phyloP scores from a whole-genome alignment of 116 monocot species.

The Phalaenopsis hybrid region DNA sequence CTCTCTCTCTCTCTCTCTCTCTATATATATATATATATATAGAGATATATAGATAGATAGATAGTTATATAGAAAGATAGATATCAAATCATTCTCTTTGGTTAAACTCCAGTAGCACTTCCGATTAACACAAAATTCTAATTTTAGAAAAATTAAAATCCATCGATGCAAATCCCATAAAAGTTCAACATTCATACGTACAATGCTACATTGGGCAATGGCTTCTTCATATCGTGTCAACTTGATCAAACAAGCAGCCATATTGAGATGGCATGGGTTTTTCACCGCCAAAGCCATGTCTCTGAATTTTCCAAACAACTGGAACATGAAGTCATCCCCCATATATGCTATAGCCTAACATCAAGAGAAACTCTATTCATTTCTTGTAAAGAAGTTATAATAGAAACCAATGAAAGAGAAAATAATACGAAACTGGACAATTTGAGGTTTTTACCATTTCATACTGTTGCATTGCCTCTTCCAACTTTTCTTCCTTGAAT shows the following conservation, averaged over 20 bases:
- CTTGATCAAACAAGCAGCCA: slow-evolving; percentile 89
- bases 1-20: too few relatives aligned
- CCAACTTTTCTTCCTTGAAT: slow-evolving; percentile 81
- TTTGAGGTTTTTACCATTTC: slow-evolving; percentile 66
- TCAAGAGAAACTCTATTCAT: not conserved
- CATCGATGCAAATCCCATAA: not conserved
- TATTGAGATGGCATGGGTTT: slow-evolving; percentile 96
- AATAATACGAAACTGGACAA: not conserved
- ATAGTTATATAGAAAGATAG: too few relatives aligned
- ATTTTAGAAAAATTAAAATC: not conserved
- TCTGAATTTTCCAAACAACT: slow-evolving; percentile 93
- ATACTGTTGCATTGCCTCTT: slow-evolving; percentile 99
- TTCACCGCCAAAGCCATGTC: slow-evolving; percentile 97
- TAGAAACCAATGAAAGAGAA: slow-evolving; percentile 1
- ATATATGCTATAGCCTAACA: slow-evolving; percentile 95
- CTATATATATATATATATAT: too few relatives aligned
- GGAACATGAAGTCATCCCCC: slow-evolving; percentile 99
- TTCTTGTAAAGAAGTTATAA: not conserved
- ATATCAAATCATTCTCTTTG: too few relatives aligned
- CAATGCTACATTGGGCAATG: slow-evolving; percentile 83
- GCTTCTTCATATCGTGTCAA: slow-evolving; percentile 80
- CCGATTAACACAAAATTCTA: not conserved
- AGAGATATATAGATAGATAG: too few relatives aligned
- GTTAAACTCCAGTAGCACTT: too few relatives aligned
- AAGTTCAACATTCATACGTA: slow-evolving; percentile 30